Base-by-base conservation (phyloP, 2,329 filamentous ascomycete genomes). In the Elsinoe arachidis region DNA sequence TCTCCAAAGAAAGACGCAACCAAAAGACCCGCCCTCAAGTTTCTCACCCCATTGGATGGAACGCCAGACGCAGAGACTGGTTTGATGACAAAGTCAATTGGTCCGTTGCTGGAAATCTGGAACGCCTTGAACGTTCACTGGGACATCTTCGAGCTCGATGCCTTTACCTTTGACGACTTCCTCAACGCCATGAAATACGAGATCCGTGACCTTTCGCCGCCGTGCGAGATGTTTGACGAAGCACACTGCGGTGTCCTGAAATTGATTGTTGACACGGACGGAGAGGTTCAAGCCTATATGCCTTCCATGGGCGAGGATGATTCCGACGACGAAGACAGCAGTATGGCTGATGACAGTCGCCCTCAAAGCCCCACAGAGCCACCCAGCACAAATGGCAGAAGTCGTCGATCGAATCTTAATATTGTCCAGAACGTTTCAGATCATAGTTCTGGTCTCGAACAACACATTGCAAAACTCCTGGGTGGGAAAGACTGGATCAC, bases 121-220 rank as follows among this genome's bases (percentile, higher is more conserved):
- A 90, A 96, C 65, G 96, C 91, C 0, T 78, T 99, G 34, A 99
- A 96, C 66, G 92, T 99, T n/a, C 96, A 96, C 68, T 95, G 90
- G 67, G 90, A 96, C 66, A 86, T 96, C 15, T 95, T 95, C 68
- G 83, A 89, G 66, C 79, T 99, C 23, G 93, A 99, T 70, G 97
- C 92, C 0, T 99, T 99, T 68, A 97, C 92, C 0, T 95, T 97
- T 66, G 93, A 99, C 69, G 93, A 99, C 70, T 97, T 91, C 66
- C 79, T 96, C 3, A 87, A 97, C 68, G 87, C 91, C 0, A 84
- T 99, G 78, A 80, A 85, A 51, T 86, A 91, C 58, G 81, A 87
- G 0, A 90, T 84, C 0, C 81, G 85, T 34, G 83, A 89, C 19
- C 15, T 35, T 14, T 53, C 26, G 6, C 75, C 83, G 0, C 85